Evolutionary conservation across 345 rosid genomes (phyloP).

Genomic region (Aurinia saxatilis): DNA sequence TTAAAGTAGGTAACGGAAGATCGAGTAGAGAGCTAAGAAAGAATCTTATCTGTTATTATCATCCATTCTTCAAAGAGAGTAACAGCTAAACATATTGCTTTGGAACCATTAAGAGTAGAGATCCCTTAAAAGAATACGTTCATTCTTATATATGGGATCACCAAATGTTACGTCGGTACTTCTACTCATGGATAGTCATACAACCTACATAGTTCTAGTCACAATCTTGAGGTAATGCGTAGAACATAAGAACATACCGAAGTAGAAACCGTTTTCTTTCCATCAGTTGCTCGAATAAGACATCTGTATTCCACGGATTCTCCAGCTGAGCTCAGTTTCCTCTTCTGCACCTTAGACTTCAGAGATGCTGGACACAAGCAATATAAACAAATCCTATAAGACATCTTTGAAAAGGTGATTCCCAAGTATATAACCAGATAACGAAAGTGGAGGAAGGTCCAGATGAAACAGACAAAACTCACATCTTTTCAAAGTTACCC

Average conservation of each 20-base stretch:
- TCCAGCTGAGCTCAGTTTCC: conserved; percentile 54
- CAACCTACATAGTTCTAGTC: not conserved
- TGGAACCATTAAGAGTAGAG: too few relatives aligned
- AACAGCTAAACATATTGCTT: too few relatives aligned
- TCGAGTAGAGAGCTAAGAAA: not conserved
- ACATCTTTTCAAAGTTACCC: conserved; percentile 98
- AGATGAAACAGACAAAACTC: conserved; percentile 4
- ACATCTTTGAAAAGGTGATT: not conserved
- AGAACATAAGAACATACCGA: conserved; percentile 55
- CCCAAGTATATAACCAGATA: not conserved
- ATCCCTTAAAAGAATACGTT: too few relatives aligned
- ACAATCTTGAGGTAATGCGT: not conserved
- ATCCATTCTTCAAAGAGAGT: not conserved
- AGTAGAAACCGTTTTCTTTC: conserved; percentile 73
- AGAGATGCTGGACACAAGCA: conserved; percentile 49
- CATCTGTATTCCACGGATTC: conserved; percentile 72
- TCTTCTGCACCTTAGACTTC: conserved; percentile 72
- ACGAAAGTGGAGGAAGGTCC: not conserved
- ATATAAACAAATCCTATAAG: not conserved
- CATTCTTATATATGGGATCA: too few relatives aligned
- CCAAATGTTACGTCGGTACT: too few relatives aligned
- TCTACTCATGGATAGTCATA: too few relatives aligned
- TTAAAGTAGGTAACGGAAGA: not conserved
- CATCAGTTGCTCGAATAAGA: conserved; percentile 88
- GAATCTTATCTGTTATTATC: not conserved